Evolutionary conservation across 768 basidiomycete species (phyloP), one percentile per base, ranked within the genome.

Genomic region (Trametes elegans): DNA sequence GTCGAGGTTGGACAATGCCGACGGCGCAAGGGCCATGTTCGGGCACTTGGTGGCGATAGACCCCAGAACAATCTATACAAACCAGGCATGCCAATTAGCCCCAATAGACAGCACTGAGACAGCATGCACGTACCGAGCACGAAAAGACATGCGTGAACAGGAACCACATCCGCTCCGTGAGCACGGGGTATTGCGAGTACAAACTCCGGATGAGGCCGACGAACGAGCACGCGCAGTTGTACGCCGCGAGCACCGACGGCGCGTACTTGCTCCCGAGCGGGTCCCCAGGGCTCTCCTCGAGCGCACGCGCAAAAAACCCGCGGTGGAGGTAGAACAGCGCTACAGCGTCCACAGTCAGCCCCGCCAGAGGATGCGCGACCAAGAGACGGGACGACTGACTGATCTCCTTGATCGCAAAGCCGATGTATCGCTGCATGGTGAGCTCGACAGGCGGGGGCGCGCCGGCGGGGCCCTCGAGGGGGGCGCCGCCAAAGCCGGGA

Each of bases 311-410:
- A 63, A 88, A 88, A 73, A 84, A 88, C 6, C 84, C 85, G 43
- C 86, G 78, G 68, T 88, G 85, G 76, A 88, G 83, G 61, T 87
- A 87, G 63, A 88, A 85, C 26, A 87, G 67, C 11, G 81, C 85
- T 86, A 9, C 6, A 31, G 11, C 34, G 8, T 7, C 3, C 18
- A 21, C 28, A n/a, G n/a, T 38, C 23, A 23, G 28, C 14, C 36
- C 16, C 5, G 14, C 40, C 16, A n/a, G 18, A n/a, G 13, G 19
- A 23, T 14, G 21, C 21, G 3, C n/a, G n/a, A n/a, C n/a, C n/a
- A n/a, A 26, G 23, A 26, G 11, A 32, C 21, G n/a, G 14, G n/a
- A 13, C 10, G 19, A 67, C 79, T 62, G 61, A 84, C 86, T 79
- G 32, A 86, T 86, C 67, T 88, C 86, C 66, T 75, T 81, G 59